These are phyloP conservation scores for Tetraselmis striata DNA, from an alignment of 139 green algal genomes.

Conservation along the genomic window DNA sequence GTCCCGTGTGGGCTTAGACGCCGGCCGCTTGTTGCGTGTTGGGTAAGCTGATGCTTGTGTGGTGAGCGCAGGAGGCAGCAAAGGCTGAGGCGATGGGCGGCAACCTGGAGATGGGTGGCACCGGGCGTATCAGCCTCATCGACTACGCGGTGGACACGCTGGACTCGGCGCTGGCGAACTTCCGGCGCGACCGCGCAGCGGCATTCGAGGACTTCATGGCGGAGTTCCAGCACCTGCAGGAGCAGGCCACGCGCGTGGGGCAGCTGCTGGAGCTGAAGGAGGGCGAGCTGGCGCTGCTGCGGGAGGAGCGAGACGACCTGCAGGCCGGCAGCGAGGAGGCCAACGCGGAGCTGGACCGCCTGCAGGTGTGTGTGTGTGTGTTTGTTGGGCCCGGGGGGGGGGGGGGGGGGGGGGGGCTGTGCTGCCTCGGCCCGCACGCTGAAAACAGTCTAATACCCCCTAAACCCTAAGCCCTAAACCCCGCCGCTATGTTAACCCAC, in stretches of 20 bases:
- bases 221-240: background rate
- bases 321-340: background rate
- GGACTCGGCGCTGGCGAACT: background rate
- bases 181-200: background rate
- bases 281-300: background rate
- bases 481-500: no score
- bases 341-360: background rate
- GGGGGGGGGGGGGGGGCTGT: no score
- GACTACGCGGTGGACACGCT: background rate
- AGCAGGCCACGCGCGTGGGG: background rate
- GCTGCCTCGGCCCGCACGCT: no score
- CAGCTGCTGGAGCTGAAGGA: slow-evolving; percentile 6
- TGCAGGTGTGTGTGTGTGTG: no score
- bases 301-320: background rate
- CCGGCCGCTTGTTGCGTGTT: no score
- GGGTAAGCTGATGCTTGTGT: no score
- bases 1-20: no score
- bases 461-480: no score
- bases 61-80: background rate
- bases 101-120: background rate
- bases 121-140: background rate
- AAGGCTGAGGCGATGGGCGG: background rate
- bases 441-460: no score
- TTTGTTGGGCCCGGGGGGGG: no score
- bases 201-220: background rate